Conservation (phyloP, 371 early-diverging fungal species). For the Rhizomucor pusillus region DNA sequence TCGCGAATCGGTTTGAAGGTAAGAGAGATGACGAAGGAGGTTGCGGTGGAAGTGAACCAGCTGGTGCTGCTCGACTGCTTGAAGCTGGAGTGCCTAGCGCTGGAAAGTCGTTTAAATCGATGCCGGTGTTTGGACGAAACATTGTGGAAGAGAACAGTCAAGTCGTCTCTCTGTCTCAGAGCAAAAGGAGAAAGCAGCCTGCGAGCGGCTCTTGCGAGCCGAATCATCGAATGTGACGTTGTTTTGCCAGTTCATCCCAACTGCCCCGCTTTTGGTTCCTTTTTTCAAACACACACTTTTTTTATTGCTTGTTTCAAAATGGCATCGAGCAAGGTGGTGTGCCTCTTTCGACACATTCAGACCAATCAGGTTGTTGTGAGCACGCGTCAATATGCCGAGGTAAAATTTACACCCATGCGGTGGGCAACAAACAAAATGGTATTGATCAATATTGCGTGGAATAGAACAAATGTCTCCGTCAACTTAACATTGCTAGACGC, state of each 20-base stretch:
- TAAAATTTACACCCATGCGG: neutral
- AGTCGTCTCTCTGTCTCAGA: neutral
- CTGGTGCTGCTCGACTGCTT: slow-evolving; percentile 20
- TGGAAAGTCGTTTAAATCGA: slow-evolving; percentile 51
- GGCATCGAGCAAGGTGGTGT: slow-evolving; percentile 29
- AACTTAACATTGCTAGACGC: slow-evolving; percentile 32
- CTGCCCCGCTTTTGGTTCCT: too few species aligned
- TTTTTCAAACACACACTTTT: neutral
- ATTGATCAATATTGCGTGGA: neutral
- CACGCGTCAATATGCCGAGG: slow-evolving; percentile 40
- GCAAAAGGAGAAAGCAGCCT: too few species aligned
- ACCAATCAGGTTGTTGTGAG: slow-evolving; percentile 61
- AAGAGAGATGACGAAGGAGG: slow-evolving; percentile 19
- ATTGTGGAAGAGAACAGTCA: slow-evolving; percentile 13
- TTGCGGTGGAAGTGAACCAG: slow-evolving; percentile 19
- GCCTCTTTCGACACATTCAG: slow-evolving; percentile 60
- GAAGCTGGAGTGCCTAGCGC: slow-evolving; percentile 43
- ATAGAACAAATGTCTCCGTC: slow-evolving; percentile 38
- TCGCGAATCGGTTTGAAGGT: slow-evolving; percentile 31
- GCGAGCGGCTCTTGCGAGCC: too few species aligned
- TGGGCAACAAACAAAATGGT: too few species aligned
- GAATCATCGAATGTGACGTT: too few species aligned
- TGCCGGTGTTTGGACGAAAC: slow-evolving; percentile 45
- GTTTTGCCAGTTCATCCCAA: too few species aligned
- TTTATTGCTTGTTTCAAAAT: neutral